These are phyloP conservation scores for Kwoniella heveanensis DNA, from an alignment of 768 basidiomycete species.

Conservation along the genomic window DNA sequence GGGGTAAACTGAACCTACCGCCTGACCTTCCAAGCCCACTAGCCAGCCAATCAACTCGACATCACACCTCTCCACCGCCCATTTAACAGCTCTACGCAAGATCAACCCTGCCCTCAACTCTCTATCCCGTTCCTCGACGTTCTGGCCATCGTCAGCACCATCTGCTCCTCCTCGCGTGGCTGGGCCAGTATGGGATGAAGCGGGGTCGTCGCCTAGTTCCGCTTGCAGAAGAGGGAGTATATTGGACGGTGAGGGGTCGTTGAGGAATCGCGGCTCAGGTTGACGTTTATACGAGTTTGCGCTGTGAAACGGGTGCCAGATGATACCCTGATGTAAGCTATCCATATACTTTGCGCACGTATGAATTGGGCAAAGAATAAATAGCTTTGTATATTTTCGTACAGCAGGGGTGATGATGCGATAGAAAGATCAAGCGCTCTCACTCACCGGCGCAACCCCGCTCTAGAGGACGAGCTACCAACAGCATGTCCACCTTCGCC, in stretches of 20 bases:
- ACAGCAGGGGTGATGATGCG: neutral
- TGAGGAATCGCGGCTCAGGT: constrained; percentile 23
- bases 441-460: neutral
- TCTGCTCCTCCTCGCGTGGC: too few species aligned
- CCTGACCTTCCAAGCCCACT: constrained; percentile 33
- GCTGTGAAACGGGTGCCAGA: neutral
- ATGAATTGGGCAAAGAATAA: too few species aligned
- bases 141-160: neutral
- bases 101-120: constrained; percentile 30
- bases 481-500: neutral
- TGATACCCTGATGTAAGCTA: too few species aligned
- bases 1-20: constrained; percentile 25
- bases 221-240: constrained; percentile 16
- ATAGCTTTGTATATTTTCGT: too few species aligned
- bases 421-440: neutral
- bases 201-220: constrained; percentile 1
- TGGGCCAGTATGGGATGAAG: too few species aligned
- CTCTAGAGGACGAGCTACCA: neutral
- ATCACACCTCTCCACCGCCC: constrained; percentile 42
- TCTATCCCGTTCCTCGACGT: constrained; percentile 9
- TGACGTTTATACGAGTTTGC: constrained; percentile 18
- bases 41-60: constrained; percentile 43
- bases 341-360: too few species aligned
- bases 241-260: constrained; percentile 16
- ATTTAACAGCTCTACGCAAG: constrained; percentile 40